Evolutionary conservation across 2,329 filamentous ascomycete species (phyloP).

Genomic region (Penicillium sp.): DNA sequence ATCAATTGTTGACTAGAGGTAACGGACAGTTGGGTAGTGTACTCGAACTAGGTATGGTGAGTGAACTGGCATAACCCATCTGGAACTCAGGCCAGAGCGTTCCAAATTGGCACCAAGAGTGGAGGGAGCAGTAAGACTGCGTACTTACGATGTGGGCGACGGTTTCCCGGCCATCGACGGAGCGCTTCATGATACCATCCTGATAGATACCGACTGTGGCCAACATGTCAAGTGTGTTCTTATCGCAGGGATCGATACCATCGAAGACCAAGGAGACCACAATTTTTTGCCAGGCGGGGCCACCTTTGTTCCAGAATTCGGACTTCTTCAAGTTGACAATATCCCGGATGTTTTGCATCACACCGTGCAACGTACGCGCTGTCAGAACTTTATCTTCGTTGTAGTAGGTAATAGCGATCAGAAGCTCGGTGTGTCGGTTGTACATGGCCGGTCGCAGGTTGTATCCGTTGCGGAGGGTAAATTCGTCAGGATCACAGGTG

Average conservation of each 20-base stretch:
- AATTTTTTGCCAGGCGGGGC: slow-evolving; percentile 97
- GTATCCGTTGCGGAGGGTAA: slow-evolving; percentile 97
- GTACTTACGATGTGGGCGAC: slow-evolving; percentile 71
- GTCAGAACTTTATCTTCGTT: slow-evolving; percentile 97
- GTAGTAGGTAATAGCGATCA: slow-evolving; percentile 98
- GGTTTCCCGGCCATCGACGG: slow-evolving; percentile 92
- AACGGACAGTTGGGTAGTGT: slow-evolving; percentile 92
- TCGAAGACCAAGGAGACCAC: slow-evolving; percentile 94
- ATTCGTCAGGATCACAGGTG: slow-evolving; percentile 96
- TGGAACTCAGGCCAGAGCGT: background rate
- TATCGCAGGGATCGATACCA: slow-evolving; percentile 95
- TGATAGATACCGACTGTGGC: slow-evolving; percentile 96
- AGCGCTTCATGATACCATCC: slow-evolving; percentile 96
- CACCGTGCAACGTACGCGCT: slow-evolving; percentile 85
- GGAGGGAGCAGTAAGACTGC: background rate
- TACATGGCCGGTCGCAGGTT: slow-evolving; percentile 97
- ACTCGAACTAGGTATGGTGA: slow-evolving; percentile 64
- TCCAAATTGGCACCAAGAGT: no score
- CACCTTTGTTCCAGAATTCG: slow-evolving; percentile 98
- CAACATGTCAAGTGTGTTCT: slow-evolving; percentile 84
- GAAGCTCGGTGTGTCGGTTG: slow-evolving; percentile 92
- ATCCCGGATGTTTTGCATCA: slow-evolving; percentile 97
- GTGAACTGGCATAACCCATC: background rate
- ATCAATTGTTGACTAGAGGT: slow-evolving; percentile 93
- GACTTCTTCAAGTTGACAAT: slow-evolving; percentile 98